Evolutionary conservation across 805 yeast species (phyloP).

Genomic region (Hanseniaspora occidentalis): DNA sequence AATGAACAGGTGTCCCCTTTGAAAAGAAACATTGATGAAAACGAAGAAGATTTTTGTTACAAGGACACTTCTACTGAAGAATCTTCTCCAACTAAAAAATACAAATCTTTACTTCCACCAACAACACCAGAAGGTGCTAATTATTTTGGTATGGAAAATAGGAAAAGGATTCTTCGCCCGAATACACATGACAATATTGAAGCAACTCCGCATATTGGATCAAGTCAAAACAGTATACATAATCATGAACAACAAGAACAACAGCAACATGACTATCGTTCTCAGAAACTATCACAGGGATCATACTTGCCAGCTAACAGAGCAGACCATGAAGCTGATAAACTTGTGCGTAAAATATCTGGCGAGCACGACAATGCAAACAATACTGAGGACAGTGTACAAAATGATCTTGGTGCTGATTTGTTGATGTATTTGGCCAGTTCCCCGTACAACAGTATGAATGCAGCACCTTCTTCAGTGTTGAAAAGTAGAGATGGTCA

Average conservation of each 20-base stretch:
- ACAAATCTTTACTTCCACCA: not conserved
- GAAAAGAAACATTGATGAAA: not conserved
- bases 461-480: not conserved
- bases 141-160: too few relatives aligned
- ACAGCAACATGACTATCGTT: too few relatives aligned
- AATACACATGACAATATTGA: too few relatives aligned
- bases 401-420: conserved; percentile 24
- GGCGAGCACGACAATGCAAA: not conserved
- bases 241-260: too few relatives aligned
- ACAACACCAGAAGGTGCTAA: not conserved
- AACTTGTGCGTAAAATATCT: too few relatives aligned
- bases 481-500: not conserved
- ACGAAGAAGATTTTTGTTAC: conserved; percentile 1
- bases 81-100: not conserved
- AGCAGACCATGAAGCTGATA: not conserved
- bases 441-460: conserved; percentile 18
- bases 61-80: not conserved
- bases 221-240: too few relatives aligned
- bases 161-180: too few relatives aligned
- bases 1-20: conserved; percentile 5
- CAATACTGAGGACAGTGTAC: conserved; percentile 3
- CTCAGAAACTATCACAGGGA: not conserved
- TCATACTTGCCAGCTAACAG: not conserved
- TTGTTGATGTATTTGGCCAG: conserved; percentile 25
- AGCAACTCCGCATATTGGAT: too few relatives aligned